A percentile compares a stretch with the other conserved stretches of the same genome.
These are phyloP conservation scores for Myxozyma lipomycoides DNA, from an alignment of 805 yeast genomes.

Conservation along the genomic window DNA sequence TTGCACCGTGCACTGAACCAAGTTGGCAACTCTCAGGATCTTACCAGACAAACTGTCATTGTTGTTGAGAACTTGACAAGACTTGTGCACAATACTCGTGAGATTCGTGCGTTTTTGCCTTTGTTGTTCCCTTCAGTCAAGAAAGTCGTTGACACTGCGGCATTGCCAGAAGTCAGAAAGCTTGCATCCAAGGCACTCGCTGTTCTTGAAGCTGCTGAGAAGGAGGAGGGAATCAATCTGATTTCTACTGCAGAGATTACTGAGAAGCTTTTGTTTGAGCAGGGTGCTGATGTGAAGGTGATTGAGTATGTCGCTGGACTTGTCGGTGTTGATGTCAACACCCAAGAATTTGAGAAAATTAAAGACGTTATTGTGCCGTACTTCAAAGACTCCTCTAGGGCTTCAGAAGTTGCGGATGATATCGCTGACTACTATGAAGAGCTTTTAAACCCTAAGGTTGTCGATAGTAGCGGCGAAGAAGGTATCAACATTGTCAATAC, in stretches of 20 bases:
- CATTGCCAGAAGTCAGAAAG: slow-evolving; percentile 94
- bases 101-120: slow-evolving; percentile 85
- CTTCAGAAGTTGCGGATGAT: slow-evolving; percentile 32
- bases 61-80: slow-evolving; percentile 94
- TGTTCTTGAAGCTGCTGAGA: slow-evolving; percentile 79
- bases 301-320: slow-evolving; percentile 38
- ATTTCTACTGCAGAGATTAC: slow-evolving; percentile 39
- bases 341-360: slow-evolving; percentile 39
- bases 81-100: slow-evolving; percentile 87
- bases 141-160: slow-evolving; percentile 83
- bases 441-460: slow-evolving; percentile 18
- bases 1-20: slow-evolving; percentile 83
- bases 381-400: slow-evolving; percentile 49
- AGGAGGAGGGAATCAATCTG: slow-evolving; percentile 71
- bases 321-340: slow-evolving; percentile 36
- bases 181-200: slow-evolving; percentile 80
- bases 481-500: slow-evolving; percentile 91
- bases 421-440: slow-evolving; percentile 23
- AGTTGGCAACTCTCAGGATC: slow-evolving; percentile 77
- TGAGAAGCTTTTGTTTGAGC: slow-evolving; percentile 39
- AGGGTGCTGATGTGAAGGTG: slow-evolving; percentile 43
- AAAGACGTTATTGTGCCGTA: slow-evolving; percentile 43
- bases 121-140: slow-evolving; percentile 84
- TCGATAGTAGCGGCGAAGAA: slow-evolving; percentile 24
- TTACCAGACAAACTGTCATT: slow-evolving; percentile 91